Conservation (phyloP, 306 rosid species). For the cucumber (Cucumis sativus) region DNA sequence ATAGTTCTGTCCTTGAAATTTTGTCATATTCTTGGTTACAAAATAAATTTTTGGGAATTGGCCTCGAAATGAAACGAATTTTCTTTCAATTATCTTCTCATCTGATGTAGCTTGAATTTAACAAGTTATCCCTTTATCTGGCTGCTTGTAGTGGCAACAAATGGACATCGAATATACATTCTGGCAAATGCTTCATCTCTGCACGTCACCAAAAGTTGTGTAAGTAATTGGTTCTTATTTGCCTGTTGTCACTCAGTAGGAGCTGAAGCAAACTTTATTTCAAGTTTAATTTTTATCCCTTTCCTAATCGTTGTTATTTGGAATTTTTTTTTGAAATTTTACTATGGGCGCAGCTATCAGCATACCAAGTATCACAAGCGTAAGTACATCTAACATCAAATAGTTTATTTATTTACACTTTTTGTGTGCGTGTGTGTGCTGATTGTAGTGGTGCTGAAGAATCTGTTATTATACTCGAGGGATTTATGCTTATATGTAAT, state of each 20-base stretch:
- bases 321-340: slow-evolving; percentile 27
- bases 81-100: background rate
- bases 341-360: slow-evolving; percentile 77
- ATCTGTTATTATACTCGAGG: background rate
- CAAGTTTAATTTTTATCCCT: background rate
- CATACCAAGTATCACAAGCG: slow-evolving; percentile 99
- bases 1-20: background rate
- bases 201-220: slow-evolving; percentile 99
- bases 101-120: background rate
- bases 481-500: background rate
- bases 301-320: slow-evolving; percentile 19
- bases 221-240: slow-evolving; percentile 29
- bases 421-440: slow-evolving; percentile 1
- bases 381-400: slow-evolving; percentile 38
- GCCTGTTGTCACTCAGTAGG: background rate
- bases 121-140: background rate
- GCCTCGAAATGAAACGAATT: background rate
- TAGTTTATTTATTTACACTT: background rate
- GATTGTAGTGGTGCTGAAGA: background rate
- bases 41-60: background rate
- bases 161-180: slow-evolving; percentile 98
- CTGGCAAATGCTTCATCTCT: slow-evolving; percentile 99
- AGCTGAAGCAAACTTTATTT: background rate
- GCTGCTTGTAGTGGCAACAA: slow-evolving; percentile 84
- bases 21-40: background rate